These are phyloP conservation scores for Emergomyces orientalis DNA, from an alignment of 2,329 filamentous ascomycete species.

Conservation along the genomic window DNA sequence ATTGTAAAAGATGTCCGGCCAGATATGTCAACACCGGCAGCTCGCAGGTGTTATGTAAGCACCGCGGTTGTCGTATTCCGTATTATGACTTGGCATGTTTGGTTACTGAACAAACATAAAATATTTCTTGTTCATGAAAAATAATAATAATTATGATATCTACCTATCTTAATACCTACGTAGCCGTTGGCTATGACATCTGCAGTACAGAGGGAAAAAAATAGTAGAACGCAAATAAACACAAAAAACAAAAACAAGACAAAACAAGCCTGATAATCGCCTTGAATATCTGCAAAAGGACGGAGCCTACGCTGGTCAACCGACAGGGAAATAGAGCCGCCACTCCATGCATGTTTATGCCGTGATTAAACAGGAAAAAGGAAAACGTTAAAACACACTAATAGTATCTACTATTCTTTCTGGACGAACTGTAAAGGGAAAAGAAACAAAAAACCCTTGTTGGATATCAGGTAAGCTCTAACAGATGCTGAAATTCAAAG, in stretches of 20 bases:
- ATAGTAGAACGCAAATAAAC: background rate
- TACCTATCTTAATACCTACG: no score
- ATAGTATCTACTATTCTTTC: background rate
- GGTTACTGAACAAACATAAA: background rate
- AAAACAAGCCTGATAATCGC: background rate
- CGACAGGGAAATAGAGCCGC: background rate
- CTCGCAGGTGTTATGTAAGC: background rate
- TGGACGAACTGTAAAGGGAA: no score
- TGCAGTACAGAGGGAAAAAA: background rate
- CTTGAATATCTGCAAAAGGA: background rate
- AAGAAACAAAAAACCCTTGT: background rate
- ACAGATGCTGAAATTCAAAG: background rate
- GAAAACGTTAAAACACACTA: background rate
- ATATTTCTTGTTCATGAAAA: no score
- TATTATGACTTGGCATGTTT: background rate
- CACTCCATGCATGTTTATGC: background rate
- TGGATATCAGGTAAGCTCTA: background rate
- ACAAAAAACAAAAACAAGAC: background rate
- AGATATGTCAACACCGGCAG: background rate
- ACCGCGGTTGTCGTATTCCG: background rate
- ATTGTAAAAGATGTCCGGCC: background rate
- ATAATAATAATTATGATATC: no score
- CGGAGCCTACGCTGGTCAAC: background rate
- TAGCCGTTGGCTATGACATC: background rate
- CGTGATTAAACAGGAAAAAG: background rate